A percentile compares a stretch with the other conserved stretches of the same genome.
These are phyloP conservation scores for Takashimella tepidaria DNA, from an alignment of 1,284 basidiomycete genomes.

Conservation along the genomic window DNA sequence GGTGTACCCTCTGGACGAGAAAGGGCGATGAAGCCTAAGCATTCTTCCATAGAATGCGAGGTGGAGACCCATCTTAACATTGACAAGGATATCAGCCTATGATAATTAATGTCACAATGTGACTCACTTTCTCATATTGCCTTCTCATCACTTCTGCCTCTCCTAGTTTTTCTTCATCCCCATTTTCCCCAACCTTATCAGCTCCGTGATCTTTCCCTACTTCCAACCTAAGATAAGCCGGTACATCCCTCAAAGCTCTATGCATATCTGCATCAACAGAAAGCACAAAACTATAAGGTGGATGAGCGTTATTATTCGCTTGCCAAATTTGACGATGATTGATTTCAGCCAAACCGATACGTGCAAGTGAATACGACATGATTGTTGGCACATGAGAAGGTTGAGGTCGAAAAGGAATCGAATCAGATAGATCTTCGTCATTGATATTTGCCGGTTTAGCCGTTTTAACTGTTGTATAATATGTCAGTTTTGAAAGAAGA, in stretches of 20 bases:
- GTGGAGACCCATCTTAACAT: constrained; percentile 28
- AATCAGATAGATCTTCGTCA: constrained; percentile 45
- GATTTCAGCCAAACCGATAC: constrained; percentile 41
- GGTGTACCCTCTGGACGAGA: constrained; percentile 36
- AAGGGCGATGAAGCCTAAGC: constrained; percentile 41
- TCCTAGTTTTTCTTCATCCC: background rate
- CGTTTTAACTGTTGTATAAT: constrained; percentile 41
- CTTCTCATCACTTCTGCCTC: constrained; percentile 17
- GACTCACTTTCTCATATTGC: constrained; percentile 42
- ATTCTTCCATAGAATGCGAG: constrained; percentile 43
- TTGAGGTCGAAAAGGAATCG: constrained; percentile 33
- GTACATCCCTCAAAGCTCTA: constrained; percentile 41
- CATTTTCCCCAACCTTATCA: background rate
- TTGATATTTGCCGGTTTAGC: constrained; percentile 45
- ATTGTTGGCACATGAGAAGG: constrained; percentile 38
- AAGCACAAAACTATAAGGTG: constrained; percentile 40
- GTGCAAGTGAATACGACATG: constrained; percentile 46
- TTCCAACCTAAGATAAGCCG: constrained; percentile 40
- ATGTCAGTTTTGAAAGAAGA: no score
- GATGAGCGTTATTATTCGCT: constrained; percentile 39
- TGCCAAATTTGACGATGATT: constrained; percentile 45
- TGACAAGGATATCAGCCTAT: no score
- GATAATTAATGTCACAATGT: no score
- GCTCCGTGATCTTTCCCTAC: no score
- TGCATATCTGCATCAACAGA: constrained; percentile 40